Evolutionary conservation across 2,329 filamentous ascomycete species (phyloP).

Genomic region (Ophiognomonia clavigignenti-juglandacearum): DNA sequence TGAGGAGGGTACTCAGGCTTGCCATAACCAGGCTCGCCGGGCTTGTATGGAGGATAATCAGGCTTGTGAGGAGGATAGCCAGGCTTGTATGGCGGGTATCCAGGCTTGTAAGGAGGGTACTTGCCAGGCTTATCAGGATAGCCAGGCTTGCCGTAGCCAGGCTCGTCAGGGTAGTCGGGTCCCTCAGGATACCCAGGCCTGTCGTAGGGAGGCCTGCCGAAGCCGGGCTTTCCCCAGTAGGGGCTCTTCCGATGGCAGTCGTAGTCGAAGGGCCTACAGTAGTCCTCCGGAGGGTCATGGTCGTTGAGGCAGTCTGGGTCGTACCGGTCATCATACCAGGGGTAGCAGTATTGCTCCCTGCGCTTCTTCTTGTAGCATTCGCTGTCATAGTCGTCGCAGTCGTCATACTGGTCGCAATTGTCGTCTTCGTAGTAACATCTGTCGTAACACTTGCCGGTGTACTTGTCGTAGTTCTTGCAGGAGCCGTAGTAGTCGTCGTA

Average conservation of each 20-base stretch:
- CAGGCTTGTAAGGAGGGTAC: no score
- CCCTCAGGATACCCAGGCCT: no score
- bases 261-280: conserved; percentile 9
- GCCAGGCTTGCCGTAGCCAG: background rate
- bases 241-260: conserved; percentile 3
- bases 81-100: no score
- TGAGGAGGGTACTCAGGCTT: no score
- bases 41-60: no score
- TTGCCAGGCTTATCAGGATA: background rate
- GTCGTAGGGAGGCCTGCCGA: no score
- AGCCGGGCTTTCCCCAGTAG: no score
- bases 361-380: conserved; percentile 3
- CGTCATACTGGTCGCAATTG: conserved; percentile 1
- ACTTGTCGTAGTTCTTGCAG: conserved; percentile 4
- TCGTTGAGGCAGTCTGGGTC: background rate
- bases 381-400: conserved; percentile 8
- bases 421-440: conserved; percentile 1
- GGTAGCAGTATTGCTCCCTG: background rate
- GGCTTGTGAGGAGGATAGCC: no score
- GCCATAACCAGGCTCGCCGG: no score
- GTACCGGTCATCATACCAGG: background rate
- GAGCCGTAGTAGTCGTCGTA: conserved; percentile 8
- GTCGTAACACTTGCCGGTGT: conserved; percentile 1
- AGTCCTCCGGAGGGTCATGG: conserved; percentile 2
- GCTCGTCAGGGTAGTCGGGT: no score